Base-by-base conservation (phyloP, 1,139 yeast genomes). In the Geotrichum carabidarum region DNA sequence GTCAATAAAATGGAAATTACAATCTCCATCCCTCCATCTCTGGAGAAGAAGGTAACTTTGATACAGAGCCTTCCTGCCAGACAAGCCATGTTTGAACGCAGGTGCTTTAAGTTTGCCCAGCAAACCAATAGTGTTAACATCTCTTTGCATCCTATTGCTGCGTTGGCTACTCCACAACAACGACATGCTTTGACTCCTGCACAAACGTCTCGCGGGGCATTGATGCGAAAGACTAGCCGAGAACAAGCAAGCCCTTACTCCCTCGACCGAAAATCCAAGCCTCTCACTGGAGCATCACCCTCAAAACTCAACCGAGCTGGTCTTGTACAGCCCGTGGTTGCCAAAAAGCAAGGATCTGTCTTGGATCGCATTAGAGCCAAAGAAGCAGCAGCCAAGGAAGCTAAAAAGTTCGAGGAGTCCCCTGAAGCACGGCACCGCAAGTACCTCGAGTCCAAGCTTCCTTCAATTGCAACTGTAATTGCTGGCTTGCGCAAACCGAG, bases 291-390 rank as follows among this genome's bases (percentile, higher is more conserved):
- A 11, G 18, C 31, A 12, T 44, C 52, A 7, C 42, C 32, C 6
- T 49, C 52, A 15, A 41, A 37, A 15, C 41, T 45, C 22, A 50
- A 50, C 44, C 31, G 43, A 5, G 30, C 38, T 12, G 49, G 44
- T 14, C 14, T 14, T 2, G 11, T 45, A 7, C 18, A 9, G 11
- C 51, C 42, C 3, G 32, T 15, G 2, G 15, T 49, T 22, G 18
- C 47, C 12, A 36, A 27, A 37, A 49, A 51, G 22, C 18, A 50
- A 6, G 66, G 65, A 6, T 49, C 68, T 8, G 55, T 69, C 6
- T 55, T 69, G 37, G 72, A 68, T 15, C 60, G 71, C 31, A 65
- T 69, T 44, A 61, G 65, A 9, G 70, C 70, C 47, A 68, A 67
- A 55, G 70, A 70, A 51, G 60, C 60, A 9, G 60, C 59, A 1